Percentiles rank a stretch among this genome's conserved stretches.
Evolutionary conservation across 257 asterid genomes (phyloP).

Genomic region (Hygrophila difformis): DNA sequence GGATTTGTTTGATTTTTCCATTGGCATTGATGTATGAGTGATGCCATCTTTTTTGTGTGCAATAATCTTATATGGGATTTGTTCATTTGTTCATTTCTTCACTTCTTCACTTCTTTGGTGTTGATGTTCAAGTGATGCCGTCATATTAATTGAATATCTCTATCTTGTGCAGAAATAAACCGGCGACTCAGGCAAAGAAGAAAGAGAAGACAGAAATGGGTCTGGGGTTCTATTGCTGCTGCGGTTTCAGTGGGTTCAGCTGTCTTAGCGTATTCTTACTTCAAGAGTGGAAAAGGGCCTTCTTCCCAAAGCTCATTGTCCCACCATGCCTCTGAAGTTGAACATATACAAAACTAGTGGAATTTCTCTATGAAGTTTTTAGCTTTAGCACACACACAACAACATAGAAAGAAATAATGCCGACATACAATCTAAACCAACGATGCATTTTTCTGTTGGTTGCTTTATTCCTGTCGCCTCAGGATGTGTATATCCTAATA

Average conservation of each 20-base stretch:
- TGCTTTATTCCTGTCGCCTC: constrained; percentile 19
- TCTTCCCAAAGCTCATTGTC: constrained; percentile 27
- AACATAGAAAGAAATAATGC: constrained; percentile 17
- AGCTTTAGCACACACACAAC: constrained; percentile 19
- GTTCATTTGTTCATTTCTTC: background rate
- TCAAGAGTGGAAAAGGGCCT: constrained; percentile 44
- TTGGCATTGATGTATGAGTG: background rate
- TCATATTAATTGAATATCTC: constrained; percentile 1
- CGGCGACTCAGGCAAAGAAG: constrained; percentile 65
- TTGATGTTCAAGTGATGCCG: too few relatives aligned
- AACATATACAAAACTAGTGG: constrained; percentile 20
- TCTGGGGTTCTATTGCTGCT: constrained; percentile 74
- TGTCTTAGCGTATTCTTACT: constrained; percentile 53
- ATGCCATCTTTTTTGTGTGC: background rate
- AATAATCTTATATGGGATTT: too few relatives aligned
- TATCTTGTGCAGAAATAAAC: constrained; percentile 42
- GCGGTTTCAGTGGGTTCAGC: constrained; percentile 54
- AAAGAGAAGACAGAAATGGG: constrained; percentile 59
- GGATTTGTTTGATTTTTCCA: background rate
- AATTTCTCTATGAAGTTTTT: constrained; percentile 16
- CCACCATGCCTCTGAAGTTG: constrained; percentile 24
- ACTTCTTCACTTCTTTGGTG: background rate
- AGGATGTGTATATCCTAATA: constrained; percentile 34
- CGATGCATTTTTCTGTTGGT: constrained; percentile 13
- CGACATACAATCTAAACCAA: constrained; percentile 30